Evolutionary conservation across 2,329 filamentous ascomycete genomes (phyloP), one percentile per base, ranked within the genome.

Genomic region (Chaetomiaceae sp.): DNA sequence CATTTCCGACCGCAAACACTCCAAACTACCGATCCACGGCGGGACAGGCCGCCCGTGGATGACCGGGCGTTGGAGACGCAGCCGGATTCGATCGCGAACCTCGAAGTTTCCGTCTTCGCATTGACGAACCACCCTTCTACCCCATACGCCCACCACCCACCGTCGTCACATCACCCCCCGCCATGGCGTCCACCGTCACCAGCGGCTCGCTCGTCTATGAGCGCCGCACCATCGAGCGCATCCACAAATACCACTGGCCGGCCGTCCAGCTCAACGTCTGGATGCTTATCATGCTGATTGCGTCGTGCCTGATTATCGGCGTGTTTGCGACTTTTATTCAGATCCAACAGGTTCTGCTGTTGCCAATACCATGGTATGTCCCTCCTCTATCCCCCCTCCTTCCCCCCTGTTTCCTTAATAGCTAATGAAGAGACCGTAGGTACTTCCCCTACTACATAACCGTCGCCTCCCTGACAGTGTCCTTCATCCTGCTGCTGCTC

Each of bases 391-490:
- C 46, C 27, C 37, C 48, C 33, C 18, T 30, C 34, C 16, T 13
- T 14, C 21, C 23, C 20, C 33, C 14, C 16, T 5, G 3, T n/a
- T 32, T n/a, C 30, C 18, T 13, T 21, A 38, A 14, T 14, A 8
- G 11, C 34, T 9, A 3, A 30, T 14, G 5, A 5, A 10, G 21
- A 9, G 46, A 41, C 5, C 9, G 2, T 61, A 85, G 82, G 82
- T 86, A 86, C 68, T 85, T 87, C 58, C 73, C 82, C 8, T 87
- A 86, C 73, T 82, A 76, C 67, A 78, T 87, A 50, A 81, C 80
- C 18, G 77, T 82, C 50, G 70, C 71, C 23, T 64, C 73, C 18
- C 78, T 90, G 21, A 78, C 79, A 2, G 78, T 90, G 14, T 61
- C 80, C 55, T 91, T 87, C 71, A 82, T 92, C 54, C 65, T 81